phyloP scores from a whole-genome alignment of 2,329 filamentous ascomycete species.

The Ophiostoma piceae region DNA sequence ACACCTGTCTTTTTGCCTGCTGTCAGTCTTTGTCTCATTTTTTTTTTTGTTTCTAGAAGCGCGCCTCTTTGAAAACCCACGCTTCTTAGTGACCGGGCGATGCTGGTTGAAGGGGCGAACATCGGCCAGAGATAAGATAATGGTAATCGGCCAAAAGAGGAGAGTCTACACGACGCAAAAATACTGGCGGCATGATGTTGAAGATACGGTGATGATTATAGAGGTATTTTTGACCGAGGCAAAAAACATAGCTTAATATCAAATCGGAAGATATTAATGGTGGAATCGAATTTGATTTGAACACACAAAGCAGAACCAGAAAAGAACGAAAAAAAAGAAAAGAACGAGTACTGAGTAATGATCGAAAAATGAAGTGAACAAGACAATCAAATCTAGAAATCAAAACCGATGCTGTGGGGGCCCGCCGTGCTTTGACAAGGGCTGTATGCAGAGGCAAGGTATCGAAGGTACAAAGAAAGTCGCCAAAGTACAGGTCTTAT shows the following conservation, averaged over 20 bases:
- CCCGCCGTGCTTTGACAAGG: background rate
- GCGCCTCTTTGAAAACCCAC: background rate
- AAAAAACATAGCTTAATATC: background rate
- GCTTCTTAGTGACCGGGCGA: background rate
- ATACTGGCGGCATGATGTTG: background rate
- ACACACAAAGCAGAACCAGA: background rate
- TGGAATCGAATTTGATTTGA: background rate
- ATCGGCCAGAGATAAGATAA: background rate
- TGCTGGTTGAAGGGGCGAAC: background rate
- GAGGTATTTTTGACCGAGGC: background rate
- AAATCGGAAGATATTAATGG: background rate
- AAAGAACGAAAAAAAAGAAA: background rate
- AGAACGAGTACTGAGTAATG: background rate
- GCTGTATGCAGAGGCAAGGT: background rate
- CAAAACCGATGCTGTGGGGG: background rate
- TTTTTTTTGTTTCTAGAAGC: background rate
- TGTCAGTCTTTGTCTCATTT: background rate
- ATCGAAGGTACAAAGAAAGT: background rate
- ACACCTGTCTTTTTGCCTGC: background rate
- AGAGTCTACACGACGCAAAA: background rate
- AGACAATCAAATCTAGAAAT: background rate
- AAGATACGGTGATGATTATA: background rate
- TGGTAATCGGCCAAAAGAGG: background rate
- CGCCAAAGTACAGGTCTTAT: background rate
- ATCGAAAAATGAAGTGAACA: background rate